These are phyloP conservation scores for Hordeum pubiflorum DNA, from an alignment of 202 grass and related monocot genomes.

Conservation along the genomic window DNA sequence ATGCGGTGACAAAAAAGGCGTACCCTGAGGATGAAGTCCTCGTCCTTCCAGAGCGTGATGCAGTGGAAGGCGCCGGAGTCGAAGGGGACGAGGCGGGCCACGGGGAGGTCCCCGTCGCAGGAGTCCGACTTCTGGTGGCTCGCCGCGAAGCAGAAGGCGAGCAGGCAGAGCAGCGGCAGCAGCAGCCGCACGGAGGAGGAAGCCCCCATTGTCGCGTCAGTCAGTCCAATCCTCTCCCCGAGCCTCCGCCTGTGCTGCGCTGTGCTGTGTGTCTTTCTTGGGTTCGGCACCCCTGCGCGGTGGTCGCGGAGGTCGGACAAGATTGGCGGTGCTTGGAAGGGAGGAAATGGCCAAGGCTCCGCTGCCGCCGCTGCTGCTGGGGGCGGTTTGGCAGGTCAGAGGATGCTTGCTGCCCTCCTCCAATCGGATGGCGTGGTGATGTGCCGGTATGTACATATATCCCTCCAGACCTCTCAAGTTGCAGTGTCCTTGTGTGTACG, in stretches of 20 bases:
- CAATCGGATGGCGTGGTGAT: not conserved
- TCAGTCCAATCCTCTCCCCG: not conserved
- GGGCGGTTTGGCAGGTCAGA: constrained; percentile 42
- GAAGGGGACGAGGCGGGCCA: constrained; percentile 54
- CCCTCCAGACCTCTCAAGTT: not conserved
- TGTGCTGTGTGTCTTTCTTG: not conserved
- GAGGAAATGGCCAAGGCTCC: constrained; percentile 24
- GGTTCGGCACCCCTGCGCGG: constrained; percentile 23
- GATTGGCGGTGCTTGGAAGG: constrained; percentile 44
- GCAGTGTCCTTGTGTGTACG: not conserved
- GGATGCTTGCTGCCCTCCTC: not conserved
- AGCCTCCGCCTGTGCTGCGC: not conserved
- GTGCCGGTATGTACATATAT: constrained; percentile 1
- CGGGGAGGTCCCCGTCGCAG: constrained; percentile 35
- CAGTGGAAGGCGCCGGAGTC: constrained; percentile 46
- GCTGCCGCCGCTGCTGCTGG: not conserved
- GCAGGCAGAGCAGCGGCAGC: constrained; percentile 45
- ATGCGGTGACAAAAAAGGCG: not conserved
- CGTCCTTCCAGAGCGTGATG: constrained; percentile 46
- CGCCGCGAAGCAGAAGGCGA: constrained; percentile 30
- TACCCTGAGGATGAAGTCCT: constrained; percentile 70
- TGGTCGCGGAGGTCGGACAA: constrained; percentile 17
- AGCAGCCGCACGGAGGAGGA: constrained; percentile 6
- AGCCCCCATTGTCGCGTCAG: constrained; percentile 17
- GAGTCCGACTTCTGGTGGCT: constrained; percentile 60